Percentiles rank a stretch among this genome's conserved stretches.
Conservation (phyloP, 257 asterid genomes). For the Verbena officinalis region DNA sequence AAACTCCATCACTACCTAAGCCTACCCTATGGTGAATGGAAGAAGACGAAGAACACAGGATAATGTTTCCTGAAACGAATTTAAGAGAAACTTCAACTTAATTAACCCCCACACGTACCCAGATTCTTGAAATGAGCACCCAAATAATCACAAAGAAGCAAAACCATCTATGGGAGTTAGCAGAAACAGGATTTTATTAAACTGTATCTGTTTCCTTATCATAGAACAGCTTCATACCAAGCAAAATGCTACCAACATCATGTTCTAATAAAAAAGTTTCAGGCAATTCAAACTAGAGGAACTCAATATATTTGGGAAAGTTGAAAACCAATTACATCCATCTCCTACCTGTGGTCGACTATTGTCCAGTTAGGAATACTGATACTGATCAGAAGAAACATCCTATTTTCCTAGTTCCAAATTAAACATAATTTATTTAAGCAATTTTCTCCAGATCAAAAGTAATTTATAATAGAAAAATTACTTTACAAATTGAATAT, state of each 20-base stretch:
- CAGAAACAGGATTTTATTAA: not conserved
- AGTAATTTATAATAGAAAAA: not conserved
- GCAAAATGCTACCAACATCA: not conserved
- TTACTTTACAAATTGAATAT: not conserved
- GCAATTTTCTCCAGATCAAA: not conserved
- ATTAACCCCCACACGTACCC: not conserved
- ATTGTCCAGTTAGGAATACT: too few species aligned
- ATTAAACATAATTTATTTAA: not conserved
- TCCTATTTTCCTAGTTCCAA: not conserved
- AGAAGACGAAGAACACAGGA: constrained; percentile 11
- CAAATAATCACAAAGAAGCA: constrained; percentile 1
- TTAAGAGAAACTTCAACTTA: constrained; percentile 15
- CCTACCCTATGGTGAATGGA: constrained; percentile 8
- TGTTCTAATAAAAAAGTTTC: not conserved
- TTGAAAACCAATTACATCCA: not conserved
- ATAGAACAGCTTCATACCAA: not conserved
- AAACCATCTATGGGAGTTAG: not conserved
- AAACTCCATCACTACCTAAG: constrained; percentile 14
- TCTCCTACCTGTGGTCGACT: not conserved
- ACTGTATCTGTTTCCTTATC: not conserved
- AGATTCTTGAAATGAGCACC: not conserved
- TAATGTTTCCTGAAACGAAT: constrained; percentile 11
- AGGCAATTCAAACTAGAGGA: not conserved
- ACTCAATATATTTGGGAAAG: not conserved
- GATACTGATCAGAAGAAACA: not conserved